Evolutionary conservation across 371 early-diverging fungal genomes (phyloP), one percentile per base, ranked within the genome.

Genomic region (Syncephalastrum monosporum): DNA sequence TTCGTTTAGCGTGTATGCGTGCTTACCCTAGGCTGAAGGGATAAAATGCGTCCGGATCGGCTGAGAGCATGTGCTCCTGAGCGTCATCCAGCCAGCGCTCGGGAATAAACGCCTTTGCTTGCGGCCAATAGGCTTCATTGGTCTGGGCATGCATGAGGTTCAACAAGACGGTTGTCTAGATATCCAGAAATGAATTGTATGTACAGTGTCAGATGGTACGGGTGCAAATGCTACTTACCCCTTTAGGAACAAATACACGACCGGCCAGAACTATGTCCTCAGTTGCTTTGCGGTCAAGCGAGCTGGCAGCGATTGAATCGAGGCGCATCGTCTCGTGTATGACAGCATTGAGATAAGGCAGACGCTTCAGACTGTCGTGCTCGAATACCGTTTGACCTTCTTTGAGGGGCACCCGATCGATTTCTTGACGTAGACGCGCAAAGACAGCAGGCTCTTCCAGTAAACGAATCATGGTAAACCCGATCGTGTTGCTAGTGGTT

Each of bases 21-120:
- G 44, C 65, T 59, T 50, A 71, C 69, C 74, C 75, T 10, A 57
- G 52, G 50, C 71, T 71, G 55, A 81, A 81, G 1, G 78, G 73
- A 33, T 60, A 71, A 42, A 67, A 78, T 6, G 73, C 75, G 7
- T 75, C 69, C 2, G 59, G 33, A 42, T 61, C 60, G 8, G 59
- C 43, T 1, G 55, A 47, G 12, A 42, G 38, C 38, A 33, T 33
- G 12, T 33, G 6, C 38, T 33, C 38, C 6, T 23, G 15, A 5
- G 52, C 19, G 19, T 53, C 58, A 12, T 45, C 56, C 6, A 74
- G 43, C 75, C 75, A 74, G 55, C 75, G 64, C 33, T 74, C 75
- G 2, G 75, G 75, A 1, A 50, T 57, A 17, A 68, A 74, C 4
- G 43, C 12, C 10, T n/a, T n/a, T 23, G 71, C 60, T 10, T 65